phyloP scores from a whole-genome alignment of 768 basidiomycete genomes.

The Leccinum truebloodii region DNA sequence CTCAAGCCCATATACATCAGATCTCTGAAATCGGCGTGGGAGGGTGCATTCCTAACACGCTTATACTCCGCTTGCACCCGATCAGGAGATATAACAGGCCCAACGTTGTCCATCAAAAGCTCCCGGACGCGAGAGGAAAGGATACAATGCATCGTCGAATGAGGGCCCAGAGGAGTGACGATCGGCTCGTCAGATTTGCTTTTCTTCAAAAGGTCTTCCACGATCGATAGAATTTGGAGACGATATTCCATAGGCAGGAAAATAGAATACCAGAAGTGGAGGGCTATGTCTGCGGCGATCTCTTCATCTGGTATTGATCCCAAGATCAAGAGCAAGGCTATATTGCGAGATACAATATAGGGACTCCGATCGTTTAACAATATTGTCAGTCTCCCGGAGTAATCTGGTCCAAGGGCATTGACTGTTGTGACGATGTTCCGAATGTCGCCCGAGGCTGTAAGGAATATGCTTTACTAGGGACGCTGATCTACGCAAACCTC shows the following conservation, averaged over 20 bases:
- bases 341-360: slow-evolving; percentile 38
- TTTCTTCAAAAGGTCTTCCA: slow-evolving; percentile 21
- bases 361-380: slow-evolving; percentile 42
- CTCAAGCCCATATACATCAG: slow-evolving; percentile 40
- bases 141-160: slow-evolving; percentile 19
- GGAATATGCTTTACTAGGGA: not conserved
- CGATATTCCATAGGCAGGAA: slow-evolving; percentile 40
- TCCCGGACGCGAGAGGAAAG: slow-evolving; percentile 6
- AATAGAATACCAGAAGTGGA: slow-evolving; percentile 53
- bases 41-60: slow-evolving; percentile 37
- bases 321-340: slow-evolving; percentile 44
- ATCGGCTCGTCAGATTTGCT: slow-evolving; percentile 2
- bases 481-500: not conserved
- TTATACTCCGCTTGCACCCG: slow-evolving; percentile 35
- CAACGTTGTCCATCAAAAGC: slow-evolving; percentile 19
- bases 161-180: slow-evolving; percentile 10
- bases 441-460: slow-evolving; percentile 50
- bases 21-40: slow-evolving; percentile 43
- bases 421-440: slow-evolving; percentile 46
- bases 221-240: slow-evolving; percentile 18
- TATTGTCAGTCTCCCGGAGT: slow-evolving; percentile 40
- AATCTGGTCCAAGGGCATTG: slow-evolving; percentile 43
- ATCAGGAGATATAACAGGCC: slow-evolving; percentile 18
- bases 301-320: slow-evolving; percentile 34
- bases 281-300: slow-evolving; percentile 43